Percentiles rank a stretch among this genome's conserved stretches.
phyloP scores from a whole-genome alignment of 2,329 filamentous ascomycete species.

The Paracorniculantispora psalliotae region DNA sequence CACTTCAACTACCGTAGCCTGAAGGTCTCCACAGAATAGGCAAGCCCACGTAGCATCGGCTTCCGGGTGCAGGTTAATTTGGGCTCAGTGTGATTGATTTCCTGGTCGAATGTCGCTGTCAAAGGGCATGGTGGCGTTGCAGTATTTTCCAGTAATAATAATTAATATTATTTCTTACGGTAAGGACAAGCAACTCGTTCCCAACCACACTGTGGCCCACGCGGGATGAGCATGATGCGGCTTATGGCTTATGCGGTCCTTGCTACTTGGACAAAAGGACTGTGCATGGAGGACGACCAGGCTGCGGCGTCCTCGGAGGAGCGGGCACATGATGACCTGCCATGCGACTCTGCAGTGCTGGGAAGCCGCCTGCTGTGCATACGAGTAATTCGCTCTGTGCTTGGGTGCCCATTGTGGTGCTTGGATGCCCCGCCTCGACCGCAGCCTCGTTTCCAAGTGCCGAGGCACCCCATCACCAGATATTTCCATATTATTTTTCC shows the following conservation, averaged over 20 bases:
- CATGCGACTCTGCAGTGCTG: neutral
- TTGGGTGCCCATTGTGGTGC: neutral
- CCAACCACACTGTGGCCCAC: neutral
- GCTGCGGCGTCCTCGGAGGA: neutral
- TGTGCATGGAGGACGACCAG: neutral
- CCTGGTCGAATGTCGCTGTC: neutral
- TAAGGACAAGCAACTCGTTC: neutral
- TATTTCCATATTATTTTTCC: neutral
- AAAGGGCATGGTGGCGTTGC: neutral
- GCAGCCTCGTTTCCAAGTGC: neutral
- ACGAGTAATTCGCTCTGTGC: neutral
- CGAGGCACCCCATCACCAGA: neutral
- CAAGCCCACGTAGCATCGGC: constrained; percentile 12
- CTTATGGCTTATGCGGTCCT: constrained; percentile 1
- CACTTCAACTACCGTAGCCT: neutral
- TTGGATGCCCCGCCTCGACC: neutral
- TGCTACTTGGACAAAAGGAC: neutral
- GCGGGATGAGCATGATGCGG: neutral
- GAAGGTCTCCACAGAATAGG: neutral
- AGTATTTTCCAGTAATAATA: neutral
- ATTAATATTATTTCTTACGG: neutral
- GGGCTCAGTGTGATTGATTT: neutral
- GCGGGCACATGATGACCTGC: neutral
- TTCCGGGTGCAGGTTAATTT: neutral
- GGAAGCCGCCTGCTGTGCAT: neutral